Conservation (phyloP, 2,329 filamentous ascomycete species). For the Aspergillus japonicus region DNA sequence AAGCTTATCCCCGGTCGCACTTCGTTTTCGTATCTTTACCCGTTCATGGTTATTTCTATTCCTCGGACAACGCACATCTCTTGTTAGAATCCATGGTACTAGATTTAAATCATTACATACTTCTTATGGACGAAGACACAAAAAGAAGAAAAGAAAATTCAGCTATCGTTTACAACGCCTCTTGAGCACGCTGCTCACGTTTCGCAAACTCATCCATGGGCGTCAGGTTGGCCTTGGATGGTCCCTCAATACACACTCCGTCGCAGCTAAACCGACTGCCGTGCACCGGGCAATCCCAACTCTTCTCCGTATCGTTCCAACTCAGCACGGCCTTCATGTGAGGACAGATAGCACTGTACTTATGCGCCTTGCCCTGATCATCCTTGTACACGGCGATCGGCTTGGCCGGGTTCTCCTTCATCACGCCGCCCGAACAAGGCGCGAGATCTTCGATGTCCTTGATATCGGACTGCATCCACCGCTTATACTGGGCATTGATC, state of each 20-base stretch:
- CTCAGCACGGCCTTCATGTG: constrained; percentile 57
- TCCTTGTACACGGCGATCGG: constrained; percentile 59
- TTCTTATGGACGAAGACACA: no score
- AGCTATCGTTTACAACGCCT: background rate
- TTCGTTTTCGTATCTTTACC: constrained; percentile 3
- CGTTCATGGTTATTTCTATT: background rate
- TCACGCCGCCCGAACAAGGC: constrained; percentile 51
- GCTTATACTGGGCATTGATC: constrained; percentile 58
- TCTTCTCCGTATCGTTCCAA: constrained; percentile 56
- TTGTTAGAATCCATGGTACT: background rate
- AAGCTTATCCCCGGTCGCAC: background rate
- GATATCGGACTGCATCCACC: constrained; percentile 55
- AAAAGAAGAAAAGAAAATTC: no score
- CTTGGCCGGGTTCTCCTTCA: constrained; percentile 49
- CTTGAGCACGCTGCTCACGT: background rate
- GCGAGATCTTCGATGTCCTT: constrained; percentile 57
- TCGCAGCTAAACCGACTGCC: constrained; percentile 46
- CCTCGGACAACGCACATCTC: background rate
- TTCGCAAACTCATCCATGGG: constrained; percentile 17
- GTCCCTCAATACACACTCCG: constrained; percentile 43
- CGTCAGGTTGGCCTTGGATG: constrained; percentile 38
- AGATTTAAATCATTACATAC: background rate
- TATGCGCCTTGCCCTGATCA: constrained; percentile 51
- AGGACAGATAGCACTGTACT: constrained; percentile 56
- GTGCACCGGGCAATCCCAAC: constrained; percentile 56